These are phyloP conservation scores for Apostasia shenzhenica DNA, from an alignment of 106 monocot species.

Conservation along the genomic window DNA sequence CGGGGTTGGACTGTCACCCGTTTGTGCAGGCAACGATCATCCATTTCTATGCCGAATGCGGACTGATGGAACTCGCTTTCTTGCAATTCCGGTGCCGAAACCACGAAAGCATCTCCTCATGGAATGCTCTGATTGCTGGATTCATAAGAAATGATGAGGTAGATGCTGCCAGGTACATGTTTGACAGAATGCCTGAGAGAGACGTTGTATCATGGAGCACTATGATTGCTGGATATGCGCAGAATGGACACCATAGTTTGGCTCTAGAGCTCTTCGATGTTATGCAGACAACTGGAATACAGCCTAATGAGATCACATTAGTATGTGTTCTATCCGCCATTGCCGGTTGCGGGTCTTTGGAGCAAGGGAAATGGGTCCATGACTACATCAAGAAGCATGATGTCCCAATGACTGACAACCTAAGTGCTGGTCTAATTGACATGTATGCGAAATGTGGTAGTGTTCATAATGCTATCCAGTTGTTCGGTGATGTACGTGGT, in stretches of 20 bases:
- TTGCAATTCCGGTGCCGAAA: conserved; percentile 30
- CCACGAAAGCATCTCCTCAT: conserved; percentile 34
- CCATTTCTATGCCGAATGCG: conserved; percentile 50
- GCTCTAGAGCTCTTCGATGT: conserved; percentile 40
- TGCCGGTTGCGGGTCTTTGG: conserved; percentile 38
- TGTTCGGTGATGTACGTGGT: conserved; percentile 26
- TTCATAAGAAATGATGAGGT: conserved; percentile 29
- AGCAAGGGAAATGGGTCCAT: conserved; percentile 49
- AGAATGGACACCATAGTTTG: conserved; percentile 12
- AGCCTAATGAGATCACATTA: conserved; percentile 61
- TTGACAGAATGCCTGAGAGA: conserved; percentile 49
- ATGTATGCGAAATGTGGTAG: conserved; percentile 73
- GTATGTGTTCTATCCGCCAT: conserved; percentile 43
- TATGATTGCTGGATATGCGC: conserved; percentile 55
- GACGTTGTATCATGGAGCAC: conserved; percentile 76
- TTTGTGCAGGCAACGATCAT: conserved; percentile 60
- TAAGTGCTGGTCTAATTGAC: conserved; percentile 46
- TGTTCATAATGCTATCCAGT: conserved; percentile 19
- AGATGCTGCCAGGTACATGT: conserved; percentile 31
- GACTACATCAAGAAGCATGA: conserved; percentile 23
- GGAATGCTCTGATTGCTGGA: conserved; percentile 63
- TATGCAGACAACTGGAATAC: conserved; percentile 26
- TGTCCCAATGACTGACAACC: conserved; percentile 41
- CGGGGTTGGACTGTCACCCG: conserved; percentile 36
- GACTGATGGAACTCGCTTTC: conserved; percentile 27